Conservation (phyloP, 108 stramenopile species). For the Thalassiosira profunda region DNA sequence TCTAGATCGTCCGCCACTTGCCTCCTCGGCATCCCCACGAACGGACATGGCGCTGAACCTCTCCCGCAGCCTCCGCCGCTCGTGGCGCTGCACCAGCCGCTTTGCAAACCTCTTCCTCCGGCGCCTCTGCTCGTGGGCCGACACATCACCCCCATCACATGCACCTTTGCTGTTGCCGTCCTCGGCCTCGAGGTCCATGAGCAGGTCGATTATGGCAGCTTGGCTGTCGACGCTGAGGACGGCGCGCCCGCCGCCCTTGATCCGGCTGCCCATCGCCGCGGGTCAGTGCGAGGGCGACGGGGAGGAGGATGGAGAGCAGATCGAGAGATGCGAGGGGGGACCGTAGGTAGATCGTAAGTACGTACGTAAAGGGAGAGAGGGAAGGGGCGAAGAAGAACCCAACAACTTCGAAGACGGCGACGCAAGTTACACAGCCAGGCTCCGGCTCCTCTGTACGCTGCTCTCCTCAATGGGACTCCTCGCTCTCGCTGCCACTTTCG, state of each 20-base stretch:
- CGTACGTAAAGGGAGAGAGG: no score
- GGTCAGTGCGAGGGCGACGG: no score
- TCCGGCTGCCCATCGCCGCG: slow-evolving; percentile 30
- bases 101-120: slow-evolving; percentile 39
- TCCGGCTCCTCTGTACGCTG: no score
- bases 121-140: slow-evolving; percentile 39
- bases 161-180: slow-evolving; percentile 6
- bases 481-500: no score
- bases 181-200: slow-evolving; percentile 24
- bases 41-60: slow-evolving; percentile 12
- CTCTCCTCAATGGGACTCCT: no score
- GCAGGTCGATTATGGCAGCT: slow-evolving; percentile 45
- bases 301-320: no score
- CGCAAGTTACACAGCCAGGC: no score
- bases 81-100: slow-evolving; percentile 33
- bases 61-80: slow-evolving; percentile 8
- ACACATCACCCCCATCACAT: slow-evolving; percentile 1
- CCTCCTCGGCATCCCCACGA: not conserved
- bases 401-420: no score
- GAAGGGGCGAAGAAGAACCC: no score
- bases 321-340: no score
- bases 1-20: not conserved
- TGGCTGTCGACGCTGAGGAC: slow-evolving; percentile 45
- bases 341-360: no score
- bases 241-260: slow-evolving; percentile 73